Evolutionary conservation across 495 filamentous ascomycete species (phyloP), one percentile per base, ranked within the genome.

Genomic region (Immersiella caudata): DNA sequence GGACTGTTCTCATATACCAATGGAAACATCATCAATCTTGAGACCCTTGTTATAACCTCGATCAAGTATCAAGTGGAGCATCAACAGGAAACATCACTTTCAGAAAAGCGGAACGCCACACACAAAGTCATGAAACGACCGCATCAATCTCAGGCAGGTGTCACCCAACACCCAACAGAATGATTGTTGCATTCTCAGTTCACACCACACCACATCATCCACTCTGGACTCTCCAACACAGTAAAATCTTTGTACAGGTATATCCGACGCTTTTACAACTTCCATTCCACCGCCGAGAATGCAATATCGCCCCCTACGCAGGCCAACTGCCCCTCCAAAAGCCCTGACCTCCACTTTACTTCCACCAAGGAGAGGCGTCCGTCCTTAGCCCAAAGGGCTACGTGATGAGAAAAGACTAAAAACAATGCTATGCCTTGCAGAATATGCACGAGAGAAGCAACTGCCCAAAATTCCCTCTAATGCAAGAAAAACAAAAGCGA

Each of bases 381-480:
- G 40, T 46, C 16, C 40, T 12, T 18, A 3, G 29, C 29, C 29
- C 29, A 33, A 33, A 8, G 29, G 29, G 29, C 29, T 33, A 8
- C 29, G 4, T 33, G 29, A 33, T 8, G 29, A 33, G 29, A 33
- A 33, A 33, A 33, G 29, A 57, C 12, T n/a, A 20, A 64, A 24
- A 55, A 64, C 62, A 64, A 64, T 67, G 59, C 59, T 67, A 56
- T 56, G 49, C 49, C 49, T 26, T 55, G 20, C 62, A 52, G n/a
- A 21, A 58, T 24, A 51, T 29, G 35, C 27, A 60, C 20, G 8
- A 60, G 26, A 33, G 24, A 33, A 49, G 36, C 12, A 35, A 58
- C 20, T 27, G 27, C 55, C 25, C 26, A 56, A 40, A 40, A 22
- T 12, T 66, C 54, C 64, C 55, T 66, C 64, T 66, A 66, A 66